These are phyloP conservation scores for Dianthus caryophyllus DNA, from an alignment of 148 eudicot genomes.

Conservation along the genomic window DNA sequence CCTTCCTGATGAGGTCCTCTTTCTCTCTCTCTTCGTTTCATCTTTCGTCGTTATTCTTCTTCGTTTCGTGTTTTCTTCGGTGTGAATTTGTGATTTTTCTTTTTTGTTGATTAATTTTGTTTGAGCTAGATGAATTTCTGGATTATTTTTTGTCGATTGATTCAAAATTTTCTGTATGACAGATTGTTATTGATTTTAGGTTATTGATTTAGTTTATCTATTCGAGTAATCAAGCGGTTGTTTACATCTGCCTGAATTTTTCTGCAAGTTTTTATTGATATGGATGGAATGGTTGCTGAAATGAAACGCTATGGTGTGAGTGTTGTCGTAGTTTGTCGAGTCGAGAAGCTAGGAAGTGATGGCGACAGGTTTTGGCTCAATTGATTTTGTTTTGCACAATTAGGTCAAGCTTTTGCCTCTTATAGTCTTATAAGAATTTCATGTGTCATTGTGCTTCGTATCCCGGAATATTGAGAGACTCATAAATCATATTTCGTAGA, in stretches of 20 bases:
- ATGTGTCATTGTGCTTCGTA: too few species aligned
- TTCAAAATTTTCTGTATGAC: too few species aligned
- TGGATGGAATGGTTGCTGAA: not conserved
- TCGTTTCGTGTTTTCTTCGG: not conserved
- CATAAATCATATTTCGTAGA: too few species aligned
- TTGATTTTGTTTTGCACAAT: not conserved
- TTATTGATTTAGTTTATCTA: too few species aligned
- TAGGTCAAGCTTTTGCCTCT: too few species aligned
- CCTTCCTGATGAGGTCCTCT: constrained; percentile 4
- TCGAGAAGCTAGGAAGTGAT: not conserved
- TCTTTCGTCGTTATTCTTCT: not conserved
- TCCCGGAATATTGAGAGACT: too few species aligned
- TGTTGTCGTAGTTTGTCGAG: not conserved
- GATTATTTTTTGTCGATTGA: not conserved
- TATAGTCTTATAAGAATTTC: too few species aligned
- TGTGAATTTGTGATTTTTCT: not conserved
- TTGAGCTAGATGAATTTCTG: not conserved
- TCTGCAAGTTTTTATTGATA: not conserved
- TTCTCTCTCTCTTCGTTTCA: not conserved
- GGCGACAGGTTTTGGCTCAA: not conserved
- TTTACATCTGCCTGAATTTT: too few species aligned
- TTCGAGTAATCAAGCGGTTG: too few species aligned
- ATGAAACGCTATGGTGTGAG: not conserved
- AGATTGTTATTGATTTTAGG: too few species aligned
- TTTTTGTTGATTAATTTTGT: not conserved